phyloP scores from a whole-genome alignment of 1,284 basidiomycete genomes.

The Volvariella volvacea region DNA sequence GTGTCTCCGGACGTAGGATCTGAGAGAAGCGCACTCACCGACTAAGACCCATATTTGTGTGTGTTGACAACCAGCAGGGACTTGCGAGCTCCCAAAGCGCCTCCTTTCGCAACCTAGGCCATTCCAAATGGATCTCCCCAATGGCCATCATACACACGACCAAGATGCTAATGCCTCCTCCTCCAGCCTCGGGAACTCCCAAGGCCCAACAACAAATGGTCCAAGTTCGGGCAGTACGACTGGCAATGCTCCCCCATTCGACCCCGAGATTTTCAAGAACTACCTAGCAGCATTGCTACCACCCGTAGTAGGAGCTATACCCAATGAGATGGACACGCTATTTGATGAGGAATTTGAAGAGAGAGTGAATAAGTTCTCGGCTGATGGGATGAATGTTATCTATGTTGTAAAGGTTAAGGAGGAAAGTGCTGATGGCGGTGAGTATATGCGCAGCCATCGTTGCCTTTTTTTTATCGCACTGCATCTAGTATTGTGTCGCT shows the following conservation, averaged over 20 bases:
- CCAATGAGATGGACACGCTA: conserved; percentile 57
- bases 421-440: conserved; percentile 52
- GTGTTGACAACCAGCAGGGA: too few species aligned
- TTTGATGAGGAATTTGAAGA: conserved; percentile 75
- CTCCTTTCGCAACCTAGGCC: too few species aligned
- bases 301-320: conserved; percentile 61
- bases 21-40: too few species aligned
- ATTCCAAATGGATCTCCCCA: too few species aligned
- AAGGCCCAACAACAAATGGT: too few species aligned
- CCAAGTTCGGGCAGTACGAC: conserved; percentile 6
- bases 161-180: too few species aligned
- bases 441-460: neutral
- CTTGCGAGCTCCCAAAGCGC: too few species aligned
- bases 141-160: too few species aligned
- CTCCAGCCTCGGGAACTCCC: too few species aligned
- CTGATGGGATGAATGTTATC: conserved; percentile 64
- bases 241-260: conserved; percentile 34
- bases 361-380: conserved; percentile 65
- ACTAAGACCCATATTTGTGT: too few species aligned
- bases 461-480: conserved; percentile 5
- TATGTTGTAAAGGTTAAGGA: conserved; percentile 76
- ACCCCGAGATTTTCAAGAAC: conserved; percentile 52
- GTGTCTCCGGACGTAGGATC: too few species aligned
- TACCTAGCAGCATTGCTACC: conserved; percentile 71
- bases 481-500: neutral